Evolutionary conservation across 805 yeast genomes (phyloP), one percentile per base, ranked within the genome.

Genomic region (Millerozyma miso): DNA sequence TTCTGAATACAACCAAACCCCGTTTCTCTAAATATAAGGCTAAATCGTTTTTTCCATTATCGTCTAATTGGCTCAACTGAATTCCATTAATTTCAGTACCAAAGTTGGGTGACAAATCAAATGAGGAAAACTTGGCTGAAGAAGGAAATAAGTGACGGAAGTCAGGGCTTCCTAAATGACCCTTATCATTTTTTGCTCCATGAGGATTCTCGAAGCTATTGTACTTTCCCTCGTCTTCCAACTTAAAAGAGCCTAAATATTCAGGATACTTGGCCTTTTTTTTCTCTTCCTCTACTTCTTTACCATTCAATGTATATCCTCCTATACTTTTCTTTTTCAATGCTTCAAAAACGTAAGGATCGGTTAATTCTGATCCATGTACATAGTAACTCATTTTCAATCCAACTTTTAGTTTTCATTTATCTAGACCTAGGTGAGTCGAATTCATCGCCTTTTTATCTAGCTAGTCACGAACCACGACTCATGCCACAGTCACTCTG

Each of bases 1-100:
- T 45, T 32, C 61, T 47, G 43, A 58, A 58, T 26, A 58, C 49
- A n/a, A 46, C 59, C 40, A 58, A 46, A 2, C 62, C 62, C 44
- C 62, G 50, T 6, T 51, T 55, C 39, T 52, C 62, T 38, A 58
- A 44, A 40, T 37, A 53, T 38, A 58, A 48, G 7, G 62, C 62
- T 43, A 58, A 51, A 38, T 58, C 62, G 40, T 58, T 54, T 44
- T 54, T 58, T 18, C 55, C 62, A 8, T 51, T 53, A 17, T 58
- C 61, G 31, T 48, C 50, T 46, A 58, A 51, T 38, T 54, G 56
- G 41, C 59, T 54, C 23, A 58, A 46, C 42, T 58, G 61, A 29
- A 58, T 37, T 3, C 62, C 62, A 7, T 48, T 53, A 37, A 58
- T 44, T 38, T 58, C 62, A n/a, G 61, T 56, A 4, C 62, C 62